Evolutionary conservation across 1,139 yeast species (phyloP).

Genomic region (Blastobotrys proliferans): DNA sequence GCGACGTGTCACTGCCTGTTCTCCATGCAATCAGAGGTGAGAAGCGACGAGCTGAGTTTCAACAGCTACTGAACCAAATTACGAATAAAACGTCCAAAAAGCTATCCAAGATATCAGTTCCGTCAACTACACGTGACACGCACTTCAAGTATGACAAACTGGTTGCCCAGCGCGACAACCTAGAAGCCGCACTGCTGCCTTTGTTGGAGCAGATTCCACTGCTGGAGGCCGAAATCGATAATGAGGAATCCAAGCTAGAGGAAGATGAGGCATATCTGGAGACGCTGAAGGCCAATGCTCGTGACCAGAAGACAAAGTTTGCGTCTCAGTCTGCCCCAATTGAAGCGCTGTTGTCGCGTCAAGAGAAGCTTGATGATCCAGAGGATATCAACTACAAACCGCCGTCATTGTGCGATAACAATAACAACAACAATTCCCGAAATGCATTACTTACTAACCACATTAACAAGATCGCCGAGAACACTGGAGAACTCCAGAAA

Average conservation of each 20-base stretch:
- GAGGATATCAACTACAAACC: constrained; percentile 6
- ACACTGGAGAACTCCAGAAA: background rate
- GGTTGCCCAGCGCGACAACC: constrained; percentile 18
- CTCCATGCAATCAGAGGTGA: constrained; percentile 21
- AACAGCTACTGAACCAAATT: constrained; percentile 14
- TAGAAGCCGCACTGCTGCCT: constrained; percentile 24
- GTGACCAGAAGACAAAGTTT: constrained; percentile 6
- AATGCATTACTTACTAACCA: background rate
- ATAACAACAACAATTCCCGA: background rate
- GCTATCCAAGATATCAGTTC: constrained; percentile 21
- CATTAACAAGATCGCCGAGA: constrained; percentile 2
- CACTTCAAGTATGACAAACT: constrained; percentile 22
- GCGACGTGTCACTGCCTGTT: constrained; percentile 18
- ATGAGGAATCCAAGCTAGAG: constrained; percentile 18
- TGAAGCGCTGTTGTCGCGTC: too few relatives aligned
- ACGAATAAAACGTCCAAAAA: constrained; percentile 12
- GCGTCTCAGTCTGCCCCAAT: background rate
- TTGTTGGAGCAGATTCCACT: constrained; percentile 25
- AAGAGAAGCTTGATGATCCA: background rate
- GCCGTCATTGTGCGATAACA: background rate
- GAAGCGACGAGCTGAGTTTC: constrained; percentile 17
- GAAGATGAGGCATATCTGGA: constrained; percentile 16
- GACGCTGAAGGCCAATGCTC: constrained; percentile 14
- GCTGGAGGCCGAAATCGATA: constrained; percentile 23
- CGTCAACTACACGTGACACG: constrained; percentile 22